Evolutionary conservation across 371 early-diverging fungal genomes (phyloP).

Genomic region (Mucor circinelloides): DNA sequence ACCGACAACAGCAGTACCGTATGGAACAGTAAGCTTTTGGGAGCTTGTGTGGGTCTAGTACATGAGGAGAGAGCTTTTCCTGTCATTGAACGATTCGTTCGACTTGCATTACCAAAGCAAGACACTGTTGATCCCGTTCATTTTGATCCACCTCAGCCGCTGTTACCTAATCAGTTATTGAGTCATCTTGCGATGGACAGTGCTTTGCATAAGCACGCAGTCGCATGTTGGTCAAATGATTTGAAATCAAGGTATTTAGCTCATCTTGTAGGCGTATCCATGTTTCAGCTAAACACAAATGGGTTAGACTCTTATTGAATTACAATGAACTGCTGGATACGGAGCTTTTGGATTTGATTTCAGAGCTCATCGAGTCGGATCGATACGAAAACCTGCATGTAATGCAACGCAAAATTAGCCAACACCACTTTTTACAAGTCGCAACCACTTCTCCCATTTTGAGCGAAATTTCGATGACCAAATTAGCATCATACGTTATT

Average conservation of each 20-base stretch:
- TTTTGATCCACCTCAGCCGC: not conserved
- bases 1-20: not conserved
- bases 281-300: not conserved
- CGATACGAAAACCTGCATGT: not conserved
- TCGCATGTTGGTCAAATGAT: slow-evolving; percentile 4
- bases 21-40: not conserved
- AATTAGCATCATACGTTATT: not conserved
- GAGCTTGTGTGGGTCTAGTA: slow-evolving; percentile 3
- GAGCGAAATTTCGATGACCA: not conserved
- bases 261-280: not conserved
- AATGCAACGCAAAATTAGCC: not conserved
- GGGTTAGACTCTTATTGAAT: slow-evolving; percentile 2
- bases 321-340: slow-evolving; percentile 10
- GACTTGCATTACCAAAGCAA: not conserved
- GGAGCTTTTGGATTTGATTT: slow-evolving; percentile 7
- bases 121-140: not conserved
- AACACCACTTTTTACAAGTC: not conserved
- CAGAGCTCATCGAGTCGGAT: not conserved
- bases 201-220: not conserved
- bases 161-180: slow-evolving; percentile 13
- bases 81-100: slow-evolving; percentile 15
- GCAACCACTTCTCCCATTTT: not conserved
- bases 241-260: slow-evolving; percentile 7
- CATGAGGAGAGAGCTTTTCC: not conserved
- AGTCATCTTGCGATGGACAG: not conserved